Evolutionary conservation across 106 monocot species (phyloP), one percentile per base, ranked within the genome.

Genomic region (Allium fistulosum): DNA sequence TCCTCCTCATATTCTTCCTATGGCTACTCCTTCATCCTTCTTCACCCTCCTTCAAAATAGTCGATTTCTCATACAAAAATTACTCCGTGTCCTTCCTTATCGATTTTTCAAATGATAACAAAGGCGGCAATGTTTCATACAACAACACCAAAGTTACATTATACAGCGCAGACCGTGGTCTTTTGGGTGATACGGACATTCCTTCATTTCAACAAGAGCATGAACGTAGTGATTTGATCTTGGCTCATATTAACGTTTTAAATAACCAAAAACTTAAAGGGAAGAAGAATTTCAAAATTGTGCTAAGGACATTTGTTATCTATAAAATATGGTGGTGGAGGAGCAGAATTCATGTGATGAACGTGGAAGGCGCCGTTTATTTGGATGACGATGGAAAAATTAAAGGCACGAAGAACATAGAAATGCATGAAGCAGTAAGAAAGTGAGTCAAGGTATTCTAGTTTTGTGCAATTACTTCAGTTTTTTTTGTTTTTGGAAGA

Each of bases 1-100:
- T 53, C 69, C 76, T 84, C 66, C 69, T 84, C 70, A 9, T 80
- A 64, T 77, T 80, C 76, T 74, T 79, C 76, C 76, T 80, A 59
- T 83, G 74, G 75, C 79, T 83, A 53, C 18, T 46, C 58, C 64
- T 83, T 67, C 71, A 62, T 46, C 84, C 79, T 7, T 64, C 69
- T 0, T 59, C 69, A 6, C 79, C 80, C 17, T 57, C 61, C 69
- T 80, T 64, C 70, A 59, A 75, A 61, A 14, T 79, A 58, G 9
- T 69, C 68, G 57, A 71, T 71, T 37, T 83, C 72, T 73, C 76
- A 37, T n/a, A 72, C 66, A 46, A 26, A 14, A 2, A 8, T 72
- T 51, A 57, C 27, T 62, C 59, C 58, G 8, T 70, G 11, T 59
- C 72, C 11, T 71, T 78, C 70, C n/a, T 9, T 49, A 37, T 82